Conservation (phyloP, 2,329 filamentous ascomycete genomes). For the Cladosporium sp. region DNA sequence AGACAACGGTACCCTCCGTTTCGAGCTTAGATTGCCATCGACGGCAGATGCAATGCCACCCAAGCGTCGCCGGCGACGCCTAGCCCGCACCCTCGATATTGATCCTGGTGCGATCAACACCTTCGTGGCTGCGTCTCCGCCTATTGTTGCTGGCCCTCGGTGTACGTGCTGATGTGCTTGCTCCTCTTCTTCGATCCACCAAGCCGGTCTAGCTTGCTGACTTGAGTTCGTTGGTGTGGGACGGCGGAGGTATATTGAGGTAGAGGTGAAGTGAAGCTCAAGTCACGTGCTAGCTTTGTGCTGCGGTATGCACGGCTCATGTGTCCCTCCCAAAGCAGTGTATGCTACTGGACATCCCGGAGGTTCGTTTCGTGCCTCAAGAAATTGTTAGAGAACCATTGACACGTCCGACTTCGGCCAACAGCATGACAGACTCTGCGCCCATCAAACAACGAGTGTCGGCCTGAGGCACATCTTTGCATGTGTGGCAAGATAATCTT, state of each 20-base stretch:
- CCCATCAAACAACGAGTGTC: not conserved
- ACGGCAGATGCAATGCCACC: slow-evolving; percentile 47
- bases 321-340: slow-evolving; percentile 11
- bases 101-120: slow-evolving; percentile 36
- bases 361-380: slow-evolving; percentile 17
- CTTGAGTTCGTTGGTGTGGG: slow-evolving; percentile 24
- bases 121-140: slow-evolving; percentile 48
- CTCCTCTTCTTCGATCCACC: slow-evolving; percentile 20
- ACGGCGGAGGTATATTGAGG: slow-evolving; percentile 18
- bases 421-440: not conserved
- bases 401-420: slow-evolving; percentile 16
- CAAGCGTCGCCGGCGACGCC: slow-evolving; percentile 44
- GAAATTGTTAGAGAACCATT: slow-evolving; percentile 17
- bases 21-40: slow-evolving; percentile 26
- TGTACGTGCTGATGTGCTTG: slow-evolving; percentile 40
- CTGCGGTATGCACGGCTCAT: slow-evolving; percentile 17
- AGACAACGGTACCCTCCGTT: slow-evolving; percentile 26
- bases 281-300: slow-evolving; percentile 18
- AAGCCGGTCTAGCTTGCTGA: slow-evolving; percentile 25
- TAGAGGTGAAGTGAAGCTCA: slow-evolving; percentile 19
- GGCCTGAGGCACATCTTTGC: slow-evolving; percentile 15
- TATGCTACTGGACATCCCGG: slow-evolving; percentile 18
- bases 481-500: slow-evolving; percentile 13
- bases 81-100: slow-evolving; percentile 45
- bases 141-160: slow-evolving; percentile 42